Percentiles rank a stretch among this genome's conserved stretches.
Conservation (phyloP, 1,139 yeast genomes). For the Taphrina confusa region DNA sequence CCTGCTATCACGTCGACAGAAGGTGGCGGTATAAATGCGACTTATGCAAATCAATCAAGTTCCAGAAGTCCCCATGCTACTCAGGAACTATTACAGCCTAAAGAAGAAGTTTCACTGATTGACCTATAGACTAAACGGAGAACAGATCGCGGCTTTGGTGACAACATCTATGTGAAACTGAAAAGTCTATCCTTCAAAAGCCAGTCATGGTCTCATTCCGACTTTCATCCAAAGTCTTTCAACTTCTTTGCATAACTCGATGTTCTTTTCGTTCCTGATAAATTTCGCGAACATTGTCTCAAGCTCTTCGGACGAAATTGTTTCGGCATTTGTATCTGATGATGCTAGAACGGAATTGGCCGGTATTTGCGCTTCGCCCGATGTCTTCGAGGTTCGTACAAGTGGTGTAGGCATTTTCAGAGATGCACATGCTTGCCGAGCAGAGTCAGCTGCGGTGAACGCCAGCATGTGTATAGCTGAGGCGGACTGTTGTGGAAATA, state of each 20-base stretch:
- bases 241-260: constrained; percentile 19
- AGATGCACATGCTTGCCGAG: not conserved
- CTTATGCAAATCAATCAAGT: too few species aligned
- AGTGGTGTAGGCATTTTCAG: constrained; percentile 12
- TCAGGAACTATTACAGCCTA: not conserved
- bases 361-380: too few species aligned
- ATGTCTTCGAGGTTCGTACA: not conserved
- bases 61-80: too few species aligned
- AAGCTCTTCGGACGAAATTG: not conserved
- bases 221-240: constrained; percentile 9
- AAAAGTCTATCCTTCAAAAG: too few species aligned
- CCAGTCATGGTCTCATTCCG: constrained; percentile 11
- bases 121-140: not conserved
- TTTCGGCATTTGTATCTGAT: too few species aligned
- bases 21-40: too few species aligned
- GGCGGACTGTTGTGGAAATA: too few species aligned
- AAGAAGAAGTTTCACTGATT: constrained; percentile 20
- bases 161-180: too few species aligned
- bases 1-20: not conserved
- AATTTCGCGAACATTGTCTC: constrained; percentile 13
- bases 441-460: not conserved
- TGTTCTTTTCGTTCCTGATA: constrained; percentile 12
- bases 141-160: too few species aligned
- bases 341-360: too few species aligned
- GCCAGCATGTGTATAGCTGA: too few species aligned